Base-by-base conservation (phyloP, 257 asterid genomes). In the Nicotiana knightiana region DNA sequence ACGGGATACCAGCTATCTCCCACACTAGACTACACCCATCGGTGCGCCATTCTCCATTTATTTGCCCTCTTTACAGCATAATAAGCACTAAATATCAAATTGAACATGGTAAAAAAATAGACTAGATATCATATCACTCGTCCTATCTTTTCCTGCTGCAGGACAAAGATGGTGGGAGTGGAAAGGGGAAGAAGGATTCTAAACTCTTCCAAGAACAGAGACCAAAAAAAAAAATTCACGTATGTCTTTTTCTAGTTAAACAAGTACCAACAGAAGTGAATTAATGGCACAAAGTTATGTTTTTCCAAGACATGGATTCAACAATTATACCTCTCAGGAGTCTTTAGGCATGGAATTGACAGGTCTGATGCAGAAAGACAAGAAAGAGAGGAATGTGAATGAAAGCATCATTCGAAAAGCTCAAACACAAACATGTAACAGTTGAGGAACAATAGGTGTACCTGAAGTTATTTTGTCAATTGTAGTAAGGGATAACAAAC, bases 381-480 rank as follows among this genome's bases (percentile, higher is more conserved):
- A 26, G 64, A 77, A 76, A 3, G 16, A 78, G 39, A 77, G 6
- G 57, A 58, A 37, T 28, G 81, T 79, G 37, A 89, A 83, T 67
- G 46, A 24, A 73, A 67, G 71, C 43, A 48, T 66, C 83, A 46
- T 55, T 33, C 12, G 37, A 33, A 32, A 77, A 77, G 21, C 21
- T 54, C 46, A 9, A 43, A 79, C 77, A 66, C 32, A 51, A 48
- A 70, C 79, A 81, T 77, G 8, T 24, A 48, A 73, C 18, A 66
- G 63, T 81, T 48, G 67, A 51, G 35, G 54, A 64, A 43, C 16
- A 51, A 63, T 32, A 82, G 26, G 54, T 4, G 79, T 67, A 93
- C 97, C 96, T 86, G 93, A 91, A 80, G 93, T 92, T 67, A 89
- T 84, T 88, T 88, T 90, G 92, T 96, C 97, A 11, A 96, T 90